Base-by-base conservation (phyloP, 768 basidiomycete genomes). In the Suillus brevipes region DNA sequence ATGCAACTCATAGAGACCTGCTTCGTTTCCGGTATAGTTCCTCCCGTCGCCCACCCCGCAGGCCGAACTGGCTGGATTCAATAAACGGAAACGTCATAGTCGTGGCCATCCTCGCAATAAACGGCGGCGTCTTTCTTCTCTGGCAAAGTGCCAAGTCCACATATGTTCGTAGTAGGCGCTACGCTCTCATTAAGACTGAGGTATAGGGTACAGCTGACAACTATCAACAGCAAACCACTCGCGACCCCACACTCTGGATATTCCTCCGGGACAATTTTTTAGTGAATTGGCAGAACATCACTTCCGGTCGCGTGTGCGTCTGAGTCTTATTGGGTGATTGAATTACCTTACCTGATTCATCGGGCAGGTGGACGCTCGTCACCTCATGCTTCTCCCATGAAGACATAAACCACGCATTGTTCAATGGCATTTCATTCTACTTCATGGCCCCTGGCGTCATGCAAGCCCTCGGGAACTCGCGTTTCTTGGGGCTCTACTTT, bases 351-450 rank as follows among this genome's bases (percentile, higher is more conserved):
- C 65, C 71, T 65, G 63, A 43, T 57, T 52, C 34, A 28, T 57
- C 25, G 4, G 56, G 16, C 62, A 94, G 92, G 72, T 94, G 91
- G 90, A 92, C 90, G 0, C 78, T 87, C 31, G 67, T 92, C 12
- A 90, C 92, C 0, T 79, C 85, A 20, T 82, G 81, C 65, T 94
- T 95, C 79, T 91, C 91, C 5, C 91, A 94, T 70, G 74, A 81
- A 68, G 80, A 83, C 36, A 45, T 81, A n/a, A 67, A 72, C 0
- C 92, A 94, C 71, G 83, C 90, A 4, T 67, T 91, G n/a, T 81
- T 92, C 74, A 94, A 94, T 70, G 86, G 85, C n/a, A 83, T 92
- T 71, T 87, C 89, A 0, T 91, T 86, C 76, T 92, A 82, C 75
- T 94, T 90, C 78, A 86, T 93, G 84, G 90, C 88, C 0, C 85